Base-by-base conservation (phyloP, 192 early-diverging fungal genomes). In the Lobosporangium transversale region DNA sequence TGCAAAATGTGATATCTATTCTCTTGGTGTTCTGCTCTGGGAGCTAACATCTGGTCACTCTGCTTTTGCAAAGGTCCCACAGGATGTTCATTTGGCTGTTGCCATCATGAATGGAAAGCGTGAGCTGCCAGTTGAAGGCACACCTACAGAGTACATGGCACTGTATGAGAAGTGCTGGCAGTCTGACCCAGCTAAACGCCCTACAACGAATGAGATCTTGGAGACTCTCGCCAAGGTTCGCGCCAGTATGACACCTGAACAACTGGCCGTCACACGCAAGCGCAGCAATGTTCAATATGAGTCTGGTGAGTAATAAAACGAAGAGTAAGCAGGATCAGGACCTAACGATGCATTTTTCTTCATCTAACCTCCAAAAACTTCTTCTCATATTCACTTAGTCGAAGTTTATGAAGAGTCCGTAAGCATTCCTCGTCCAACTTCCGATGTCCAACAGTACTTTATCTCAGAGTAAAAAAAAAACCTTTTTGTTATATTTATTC, bases 121-220 rank as follows among this genome's bases (percentile, higher is more conserved):
- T 12, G 81, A 82, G 37, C 4, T 58, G 2, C n/a, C 62, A 11
- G 66, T 82, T 20, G 60, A 63, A 1, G 70, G 62, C 0, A 82
- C 81, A 0, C 78, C 81, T 20, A 33, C 31, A 9, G 56, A 55
- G n/a, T 82, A 74, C 53, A 69, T 31, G 37, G 57, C 30, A 4
- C 53, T 82, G 12, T 79, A 74, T 43, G 62, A 81, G 53, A 33
- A 54, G 36, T 81, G 80, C 58, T 81, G 80, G 80, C 50, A 70
- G 14, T 43, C 36, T 21, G 58, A 66, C 37, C 68, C 74, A 8
- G 61, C 48, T 1, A 62, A 47, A 20, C 61, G 80, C 33, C 80
- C 80, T 2, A 58, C 48, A 2, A 20, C 58, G 47, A 47, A 63
- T 1, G 69, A 74, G 47, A 68, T 80, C n/a, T 47, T 66, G 51